Evolutionary conservation across 2,329 filamentous ascomycete species (phyloP), one percentile per base, ranked within the genome.

Genomic region (Cladophialophora psammophila): DNA sequence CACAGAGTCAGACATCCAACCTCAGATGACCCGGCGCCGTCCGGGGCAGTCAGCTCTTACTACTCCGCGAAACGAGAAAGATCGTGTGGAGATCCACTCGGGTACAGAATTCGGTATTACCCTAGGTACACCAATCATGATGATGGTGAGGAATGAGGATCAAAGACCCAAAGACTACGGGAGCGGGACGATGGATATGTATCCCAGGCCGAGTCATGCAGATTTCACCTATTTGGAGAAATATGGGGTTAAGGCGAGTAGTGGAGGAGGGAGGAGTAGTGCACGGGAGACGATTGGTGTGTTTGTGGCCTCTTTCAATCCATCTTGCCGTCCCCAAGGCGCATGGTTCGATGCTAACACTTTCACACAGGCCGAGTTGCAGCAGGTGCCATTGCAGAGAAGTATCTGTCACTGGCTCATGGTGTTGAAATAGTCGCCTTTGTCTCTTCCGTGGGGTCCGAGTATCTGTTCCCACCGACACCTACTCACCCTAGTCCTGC

Each of bases 161-260:
- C 93, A 97, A 78, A 85, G 94, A 70, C 94, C 94, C 42, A 89
- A 92, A 77, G 95, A 99, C 83, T 98, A 98, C 80, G 91, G 91
- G 64, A 87, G 88, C 80, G 67, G 64, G 13, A 97, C 94, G 35
- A 97, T 97, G 88, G 92, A 98, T 80, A 82, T 89, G 69, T 98
- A 91, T 85, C 95, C 95, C 4, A 87, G 95, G 60, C 95, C 94
- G 40, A 93, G 89, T 77, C 95, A 98, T 81, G 94, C 95, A 67
- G 94, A 98, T 81, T 97, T 91, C 88, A 98, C 95, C 68, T 98
- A 98, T 82, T 85, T 97, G 68, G 92, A 97, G 80, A 98, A 98
- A 83, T 99, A 99, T 79, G 94, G 94, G 65, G 89, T 96, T 73
- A 96, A 96, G 84, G 93, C 95, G 42, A 92, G 88, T 78, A 93